Evolutionary conservation across 1,284 basidiomycete genomes (phyloP).

Genomic region (Irpex rosettiformis): DNA sequence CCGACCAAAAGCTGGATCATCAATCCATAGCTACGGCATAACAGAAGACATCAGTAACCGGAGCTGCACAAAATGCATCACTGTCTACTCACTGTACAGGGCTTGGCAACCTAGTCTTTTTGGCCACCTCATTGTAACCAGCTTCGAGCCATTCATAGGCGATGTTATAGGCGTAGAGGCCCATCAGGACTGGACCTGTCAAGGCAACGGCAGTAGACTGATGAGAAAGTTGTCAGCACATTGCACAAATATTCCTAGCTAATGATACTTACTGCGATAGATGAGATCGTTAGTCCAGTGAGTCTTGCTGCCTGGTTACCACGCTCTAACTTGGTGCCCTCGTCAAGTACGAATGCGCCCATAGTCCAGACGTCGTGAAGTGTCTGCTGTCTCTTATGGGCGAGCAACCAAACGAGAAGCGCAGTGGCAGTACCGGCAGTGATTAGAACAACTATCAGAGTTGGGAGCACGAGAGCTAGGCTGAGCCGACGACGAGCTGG

Average conservation of each 20-base stretch:
- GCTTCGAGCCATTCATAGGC: background rate
- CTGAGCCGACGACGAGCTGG: background rate
- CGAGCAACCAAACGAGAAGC: background rate
- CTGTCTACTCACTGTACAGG: background rate
- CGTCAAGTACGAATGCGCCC: background rate
- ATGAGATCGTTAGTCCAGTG: background rate
- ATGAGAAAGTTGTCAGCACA: background rate
- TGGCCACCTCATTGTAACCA: background rate
- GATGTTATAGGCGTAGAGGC: background rate
- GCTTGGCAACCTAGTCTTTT: background rate
- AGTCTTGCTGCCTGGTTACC: background rate
- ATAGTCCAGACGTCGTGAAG: background rate
- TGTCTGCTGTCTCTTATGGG: background rate
- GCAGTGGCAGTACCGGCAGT: background rate
- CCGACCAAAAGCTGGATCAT: background rate
- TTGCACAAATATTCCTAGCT: background rate
- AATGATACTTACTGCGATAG: background rate
- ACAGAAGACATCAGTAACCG: background rate
- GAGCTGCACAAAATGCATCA: background rate
- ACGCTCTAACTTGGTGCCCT: background rate
- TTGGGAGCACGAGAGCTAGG: background rate
- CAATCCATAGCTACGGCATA: background rate
- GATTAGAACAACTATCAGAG: background rate
- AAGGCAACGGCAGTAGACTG: background rate
- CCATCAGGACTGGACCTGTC: background rate